These are phyloP conservation scores for Penicillium daleae DNA, from an alignment of 495 filamentous ascomycete species.

Conservation along the genomic window DNA sequence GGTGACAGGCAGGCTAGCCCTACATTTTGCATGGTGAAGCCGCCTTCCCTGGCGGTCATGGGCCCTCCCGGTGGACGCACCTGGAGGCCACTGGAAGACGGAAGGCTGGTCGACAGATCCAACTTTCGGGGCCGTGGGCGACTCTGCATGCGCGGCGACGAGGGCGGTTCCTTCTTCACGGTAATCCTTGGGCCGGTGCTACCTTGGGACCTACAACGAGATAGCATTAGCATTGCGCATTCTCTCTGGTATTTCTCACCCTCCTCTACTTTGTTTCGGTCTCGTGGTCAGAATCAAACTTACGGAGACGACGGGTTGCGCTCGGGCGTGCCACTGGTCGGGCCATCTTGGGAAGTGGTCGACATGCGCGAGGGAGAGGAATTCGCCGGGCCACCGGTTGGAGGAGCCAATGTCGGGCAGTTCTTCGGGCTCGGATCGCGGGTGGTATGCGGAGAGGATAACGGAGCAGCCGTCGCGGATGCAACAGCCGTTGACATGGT, in stretches of 20 bases:
- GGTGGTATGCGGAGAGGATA: constrained; percentile 53
- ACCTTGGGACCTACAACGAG: constrained; percentile 38
- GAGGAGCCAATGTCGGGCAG: constrained; percentile 47
- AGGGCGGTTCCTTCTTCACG: constrained; percentile 94
- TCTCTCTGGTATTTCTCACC: neutral
- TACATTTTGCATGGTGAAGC: constrained; percentile 84
- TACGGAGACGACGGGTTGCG: constrained; percentile 61
- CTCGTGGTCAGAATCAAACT: constrained; percentile 33
- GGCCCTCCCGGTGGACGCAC: constrained; percentile 73
- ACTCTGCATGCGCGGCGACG: constrained; percentile 73
- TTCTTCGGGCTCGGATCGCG: constrained; percentile 54
- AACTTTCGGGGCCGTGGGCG: constrained; percentile 87
- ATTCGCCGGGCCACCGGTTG: constrained; percentile 33
- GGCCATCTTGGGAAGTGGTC: constrained; percentile 43
- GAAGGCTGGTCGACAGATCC: constrained; percentile 77
- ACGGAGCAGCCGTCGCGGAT: constrained; percentile 47
- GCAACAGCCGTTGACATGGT: constrained; percentile 59
- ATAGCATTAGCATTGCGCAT: neutral
- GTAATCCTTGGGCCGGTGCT: constrained; percentile 74
- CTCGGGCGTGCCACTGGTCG: constrained; percentile 49
- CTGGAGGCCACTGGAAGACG: constrained; percentile 58
- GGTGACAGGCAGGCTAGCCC: constrained; percentile 94
- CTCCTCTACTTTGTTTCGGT: neutral
- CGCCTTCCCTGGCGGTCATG: constrained; percentile 78
- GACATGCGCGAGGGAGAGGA: constrained; percentile 45